Evolutionary conservation across 495 filamentous ascomycete genomes (phyloP), one percentile per base, ranked within the genome.

Genomic region (Staphylotrichum longicolle): DNA sequence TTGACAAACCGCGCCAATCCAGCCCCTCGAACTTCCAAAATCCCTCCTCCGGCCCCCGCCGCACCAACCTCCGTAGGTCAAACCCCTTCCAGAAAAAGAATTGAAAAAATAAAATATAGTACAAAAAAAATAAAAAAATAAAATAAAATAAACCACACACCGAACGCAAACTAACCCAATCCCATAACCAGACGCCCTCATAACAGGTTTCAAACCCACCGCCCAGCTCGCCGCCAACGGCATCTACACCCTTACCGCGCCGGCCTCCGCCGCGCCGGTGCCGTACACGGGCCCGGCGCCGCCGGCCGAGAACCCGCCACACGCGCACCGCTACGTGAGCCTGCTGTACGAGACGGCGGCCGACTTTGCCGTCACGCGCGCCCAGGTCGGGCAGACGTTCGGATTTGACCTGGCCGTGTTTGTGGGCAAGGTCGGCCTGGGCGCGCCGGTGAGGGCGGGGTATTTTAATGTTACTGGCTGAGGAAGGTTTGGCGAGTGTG

Each of bases 321-420:
- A 78, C 57, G 72, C 78, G 7, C 78, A 81, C 63, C 72, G 74
- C 41, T 81, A 81, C 69, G 72, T 78, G 11, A 72, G 76, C 54
- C 63, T 81, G 42, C 58, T 81, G 8, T 78, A 71, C 68, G 72
- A 70, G 47, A 63, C 61, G 5, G 39, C 49, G 2, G 49, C 39
- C 2, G 62, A 58, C 4, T 80, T 71, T 37, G 57, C 69, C 40
- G 76, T 76, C 11, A 45, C 54, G 53, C 72, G 66, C 34, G 61
- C 54, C 37, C 70, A 74, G 46, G 62, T 71, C 10, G 66, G 66
- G 5, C 62, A 65, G 64, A 73, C 75, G 48, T 49, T 74, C 20
- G 73, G 71, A 0, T 80, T 82, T 60, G 69, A 79, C 51, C 69
- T 79, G 34, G 63, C 70, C 3, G 68, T 66, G 15, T 82, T 80